Evolutionary conservation across 352 stramenopile genomes (phyloP).

Genomic region (Globisporangium barbulae): DNA sequence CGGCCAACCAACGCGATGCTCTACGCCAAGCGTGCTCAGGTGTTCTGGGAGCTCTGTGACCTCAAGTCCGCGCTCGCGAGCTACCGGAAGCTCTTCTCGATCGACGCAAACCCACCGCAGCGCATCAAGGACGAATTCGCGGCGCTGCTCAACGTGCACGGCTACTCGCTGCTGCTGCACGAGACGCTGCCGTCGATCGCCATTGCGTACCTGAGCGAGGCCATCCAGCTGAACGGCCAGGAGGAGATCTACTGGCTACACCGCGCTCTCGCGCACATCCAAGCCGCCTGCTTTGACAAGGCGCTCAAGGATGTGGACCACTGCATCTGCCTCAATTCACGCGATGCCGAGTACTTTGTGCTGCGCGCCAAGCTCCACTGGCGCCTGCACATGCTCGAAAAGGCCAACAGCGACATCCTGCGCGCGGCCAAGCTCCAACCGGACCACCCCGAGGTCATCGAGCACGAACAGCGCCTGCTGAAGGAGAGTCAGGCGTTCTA

Average conservation of each 20-base stretch:
- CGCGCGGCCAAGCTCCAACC: slow-evolving; percentile 51
- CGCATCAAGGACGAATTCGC: slow-evolving; percentile 79
- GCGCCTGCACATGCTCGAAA: slow-evolving; percentile 73
- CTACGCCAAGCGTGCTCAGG: slow-evolving; percentile 63
- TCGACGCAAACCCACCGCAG: slow-evolving; percentile 53
- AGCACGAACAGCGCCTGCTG: slow-evolving; percentile 59
- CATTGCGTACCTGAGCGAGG: slow-evolving; percentile 70
- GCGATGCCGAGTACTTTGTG: slow-evolving; percentile 82
- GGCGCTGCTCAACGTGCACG: slow-evolving; percentile 65
- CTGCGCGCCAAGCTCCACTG: slow-evolving; percentile 79
- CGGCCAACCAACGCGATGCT: slow-evolving; percentile 42
- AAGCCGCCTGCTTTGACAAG: slow-evolving; percentile 58
- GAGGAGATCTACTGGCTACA: slow-evolving; percentile 78
- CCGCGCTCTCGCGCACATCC: slow-evolving; percentile 64
- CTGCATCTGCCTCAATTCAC: slow-evolving; percentile 71
- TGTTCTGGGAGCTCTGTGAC: slow-evolving; percentile 75
- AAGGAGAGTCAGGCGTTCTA: slow-evolving; percentile 75
- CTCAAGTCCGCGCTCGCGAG: slow-evolving; percentile 77
- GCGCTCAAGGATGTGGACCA: slow-evolving; percentile 77
- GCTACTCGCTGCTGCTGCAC: slow-evolving; percentile 58
- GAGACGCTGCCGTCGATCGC: slow-evolving; percentile 46
- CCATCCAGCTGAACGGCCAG: slow-evolving; percentile 67
- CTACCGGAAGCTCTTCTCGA: slow-evolving; percentile 69
- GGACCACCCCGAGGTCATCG: slow-evolving; percentile 69
- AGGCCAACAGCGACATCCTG: slow-evolving; percentile 63